Conservation (phyloP, 306 rosid genomes). For the Vachellia collinsii region DNA sequence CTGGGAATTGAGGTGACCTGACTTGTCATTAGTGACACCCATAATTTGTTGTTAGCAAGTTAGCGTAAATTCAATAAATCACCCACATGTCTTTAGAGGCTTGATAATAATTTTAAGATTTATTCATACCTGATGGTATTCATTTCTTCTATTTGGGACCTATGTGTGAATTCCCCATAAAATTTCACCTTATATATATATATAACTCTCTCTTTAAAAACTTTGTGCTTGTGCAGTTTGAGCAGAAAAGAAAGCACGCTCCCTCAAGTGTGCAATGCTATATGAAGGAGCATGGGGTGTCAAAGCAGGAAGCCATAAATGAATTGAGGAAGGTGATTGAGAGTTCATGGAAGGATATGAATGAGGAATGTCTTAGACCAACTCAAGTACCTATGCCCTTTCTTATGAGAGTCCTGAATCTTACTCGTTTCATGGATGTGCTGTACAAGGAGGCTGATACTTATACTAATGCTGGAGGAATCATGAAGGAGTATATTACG, state of each 20-base stretch:
- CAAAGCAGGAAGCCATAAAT: constrained; percentile 12
- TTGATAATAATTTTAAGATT: too few species aligned
- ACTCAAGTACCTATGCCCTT: neutral
- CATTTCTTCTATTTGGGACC: too few species aligned
- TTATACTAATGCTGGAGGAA: constrained; percentile 9
- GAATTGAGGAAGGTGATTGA: neutral
- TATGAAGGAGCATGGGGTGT: constrained; percentile 21
- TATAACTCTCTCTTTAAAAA: neutral
- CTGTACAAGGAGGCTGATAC: constrained; percentile 11
- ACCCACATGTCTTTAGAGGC: too few species aligned
- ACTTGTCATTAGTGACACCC: too few species aligned
- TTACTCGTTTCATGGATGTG: constrained; percentile 8
- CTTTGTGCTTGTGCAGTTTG: neutral
- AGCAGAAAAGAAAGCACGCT: constrained; percentile 8
- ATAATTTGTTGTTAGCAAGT: too few species aligned
- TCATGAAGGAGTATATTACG: neutral
- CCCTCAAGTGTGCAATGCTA: constrained; percentile 24
- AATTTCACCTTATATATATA: neutral
- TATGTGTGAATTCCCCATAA: too few species aligned
- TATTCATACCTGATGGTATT: too few species aligned
- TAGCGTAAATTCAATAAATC: too few species aligned
- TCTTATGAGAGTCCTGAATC: neutral
- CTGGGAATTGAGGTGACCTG: too few species aligned
- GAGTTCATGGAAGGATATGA: constrained; percentile 14
- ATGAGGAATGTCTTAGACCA: neutral